Base-by-base conservation (phyloP, 2,329 filamentous ascomycete genomes). In the Aspergillus neotritici region DNA sequence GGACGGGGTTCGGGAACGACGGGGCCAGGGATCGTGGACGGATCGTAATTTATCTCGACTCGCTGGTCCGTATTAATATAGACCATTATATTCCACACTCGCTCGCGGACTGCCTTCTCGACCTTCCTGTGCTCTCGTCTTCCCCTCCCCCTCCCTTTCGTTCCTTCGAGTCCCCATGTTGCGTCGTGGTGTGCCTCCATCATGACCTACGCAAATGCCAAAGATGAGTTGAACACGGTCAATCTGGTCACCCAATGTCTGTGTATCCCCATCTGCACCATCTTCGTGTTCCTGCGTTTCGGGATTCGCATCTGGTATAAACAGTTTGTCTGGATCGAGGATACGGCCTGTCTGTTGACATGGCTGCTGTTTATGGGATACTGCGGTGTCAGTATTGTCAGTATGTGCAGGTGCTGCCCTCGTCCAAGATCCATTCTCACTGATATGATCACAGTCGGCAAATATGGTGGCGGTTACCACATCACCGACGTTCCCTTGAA, bases 391-490 rank as follows among this genome's bases (percentile, higher is more conserved):
- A 46, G 52, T 21, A 57, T 66, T 11, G 35, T 62, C 29, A 9
- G 54, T 64, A 47, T 17, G 54, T 54, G 6, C 9, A 12, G 10
- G 9, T 8, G 7, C 31, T 30, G 29, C 17, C 37, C 6, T n/a
- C n/a, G 28, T 11, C 10, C 8, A 5, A 14, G 11, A 15, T 14
- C 7, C 7, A 34, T 15, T 8, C 15, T 17, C n/a, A n/a, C 17
- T 29, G 25, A 40, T 49, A 33, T 40, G 31, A 34, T 4, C 10
- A 2, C 31, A 64, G 63, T 67, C 35, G 53, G 57, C 8, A 45
- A 60, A 14, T 51, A 64, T 52, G 66, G 66, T n/a, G 66, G 64
- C 29, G 66, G 66, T 15, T 60, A 60, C 21, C 54, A 64, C 49
- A 49, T 55, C 15, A 43, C 43, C 30, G 55, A 65, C 15, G 51